Evolutionary conservation across 2,329 filamentous ascomycete species (phyloP), one percentile per base, ranked within the genome.

Genomic region (Pestalotiopsis sp.): DNA sequence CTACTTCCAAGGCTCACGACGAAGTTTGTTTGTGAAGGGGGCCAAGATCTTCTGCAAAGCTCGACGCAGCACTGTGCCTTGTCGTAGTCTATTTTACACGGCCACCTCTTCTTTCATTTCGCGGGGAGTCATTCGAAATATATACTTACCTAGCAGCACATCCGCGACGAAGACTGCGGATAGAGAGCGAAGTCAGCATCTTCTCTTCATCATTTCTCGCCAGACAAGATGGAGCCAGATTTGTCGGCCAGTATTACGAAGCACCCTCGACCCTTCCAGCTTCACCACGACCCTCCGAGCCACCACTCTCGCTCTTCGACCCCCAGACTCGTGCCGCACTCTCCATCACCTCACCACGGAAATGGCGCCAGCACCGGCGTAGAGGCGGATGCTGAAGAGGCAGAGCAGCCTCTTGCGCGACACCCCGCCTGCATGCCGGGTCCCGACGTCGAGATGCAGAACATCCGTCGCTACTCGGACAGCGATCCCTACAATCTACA

Each of bases 401-500:
- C 70, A 13, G 80, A 82, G 4, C 77, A 79, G 9, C 80, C 83
- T 41, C 78, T 83, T 14, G 81, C 81, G 70, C 83, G 84, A 65
- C 84, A 86, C 69, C 74, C 76, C 23, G 78, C 80, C 11, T 70
- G 68, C 36, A 23, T 31, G 5, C 45, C 73, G 5, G 71, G 75
- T 23, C 78, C 77, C 23, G 86, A 89, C 65, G 80, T 88, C 59
- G 87, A 89, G 77, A 77, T 76, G 56, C 77, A 79, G 66, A 67
- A 70, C 36, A 73, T 63, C 62, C 66, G 69, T 49, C 76, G 76
- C 75, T 88, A 85, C 23, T 79, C 81, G 31, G 89, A 91, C 72
- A 92, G 89, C 75, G 95, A 98, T 75, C 95, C 95, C 0, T 96
- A 94, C 80, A 89, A 91, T 67, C 90, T 98, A 4, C 90, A 92